Percentiles rank a stretch among this genome's conserved stretches.
These are phyloP conservation scores for Botryosphaeria dothidea DNA, from an alignment of 2,329 filamentous ascomycete species.

Conservation along the genomic window DNA sequence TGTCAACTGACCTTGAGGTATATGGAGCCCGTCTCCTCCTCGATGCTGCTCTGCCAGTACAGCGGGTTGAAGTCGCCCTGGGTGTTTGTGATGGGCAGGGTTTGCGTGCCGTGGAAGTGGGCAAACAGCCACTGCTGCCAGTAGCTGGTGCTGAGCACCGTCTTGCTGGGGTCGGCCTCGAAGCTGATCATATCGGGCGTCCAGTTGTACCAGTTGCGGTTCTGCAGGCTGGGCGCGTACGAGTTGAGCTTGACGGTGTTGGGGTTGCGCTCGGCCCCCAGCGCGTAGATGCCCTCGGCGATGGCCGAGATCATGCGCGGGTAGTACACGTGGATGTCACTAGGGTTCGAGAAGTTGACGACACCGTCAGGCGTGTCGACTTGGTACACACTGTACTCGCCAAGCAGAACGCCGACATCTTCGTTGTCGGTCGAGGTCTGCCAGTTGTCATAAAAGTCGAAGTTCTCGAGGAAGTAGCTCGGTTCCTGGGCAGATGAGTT, in stretches of 20 bases:
- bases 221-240: constrained; percentile 34
- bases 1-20: constrained; percentile 23
- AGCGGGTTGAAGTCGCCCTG: constrained; percentile 32
- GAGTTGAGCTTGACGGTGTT: constrained; percentile 29
- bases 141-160: constrained; percentile 32
- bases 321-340: constrained; percentile 28
- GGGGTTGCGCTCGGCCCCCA: constrained; percentile 33
- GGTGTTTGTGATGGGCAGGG: constrained; percentile 29
- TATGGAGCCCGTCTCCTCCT: constrained; percentile 21
- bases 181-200: constrained; percentile 35
- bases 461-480: constrained; percentile 38
- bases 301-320: constrained; percentile 31
- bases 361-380: constrained; percentile 30
- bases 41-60: constrained; percentile 32
- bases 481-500: constrained; percentile 26
- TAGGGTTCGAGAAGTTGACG: constrained; percentile 20
- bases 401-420: constrained; percentile 25
- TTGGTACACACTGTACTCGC: constrained; percentile 30
- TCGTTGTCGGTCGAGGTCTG: constrained; percentile 25
- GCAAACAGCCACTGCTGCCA: constrained; percentile 34
- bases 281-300: constrained; percentile 31
- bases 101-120: constrained; percentile 30
- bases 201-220: constrained; percentile 37
- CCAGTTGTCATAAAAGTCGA: constrained; percentile 25
- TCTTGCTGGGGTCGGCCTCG: constrained; percentile 30